A percentile compares a stretch with the other conserved stretches of the same genome.
phyloP scores from a whole-genome alignment of 106 monocot genomes.

The Iris macrosiphon region DNA sequence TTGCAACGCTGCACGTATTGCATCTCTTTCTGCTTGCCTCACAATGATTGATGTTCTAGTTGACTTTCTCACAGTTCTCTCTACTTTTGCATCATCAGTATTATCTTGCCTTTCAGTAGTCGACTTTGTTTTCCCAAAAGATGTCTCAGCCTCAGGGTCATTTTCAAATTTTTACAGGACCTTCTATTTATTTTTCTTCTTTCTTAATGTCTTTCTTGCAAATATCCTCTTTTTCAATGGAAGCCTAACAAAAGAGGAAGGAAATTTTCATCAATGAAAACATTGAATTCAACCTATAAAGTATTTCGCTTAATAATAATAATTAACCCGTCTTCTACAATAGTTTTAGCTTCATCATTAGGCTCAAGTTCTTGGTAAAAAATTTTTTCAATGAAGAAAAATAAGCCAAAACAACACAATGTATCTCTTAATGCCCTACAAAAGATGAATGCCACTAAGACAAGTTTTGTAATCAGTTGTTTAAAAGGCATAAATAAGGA shows the following conservation, averaged over 20 bases:
- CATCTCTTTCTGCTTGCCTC: constrained; percentile 93
- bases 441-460: no score
- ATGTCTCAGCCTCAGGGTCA: constrained; percentile 17
- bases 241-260: constrained; percentile 24
- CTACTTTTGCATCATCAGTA: constrained; percentile 52
- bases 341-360: constrained; percentile 52
- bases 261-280: constrained; percentile 4
- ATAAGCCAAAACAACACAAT: no score
- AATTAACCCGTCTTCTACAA: constrained; percentile 46
- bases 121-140: constrained; percentile 8
- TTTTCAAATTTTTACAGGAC: constrained; percentile 32
- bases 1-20: constrained; percentile 82
- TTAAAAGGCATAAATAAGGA: no score
- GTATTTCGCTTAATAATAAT: constrained; percentile 1
- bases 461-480: no score
- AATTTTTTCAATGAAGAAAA: no score
- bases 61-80: constrained; percentile 79
- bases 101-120: constrained; percentile 27
- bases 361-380: constrained; percentile 60
- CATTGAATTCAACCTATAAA: not conserved
- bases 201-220: constrained; percentile 53
- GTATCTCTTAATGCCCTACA: no score
- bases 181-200: constrained; percentile 66
- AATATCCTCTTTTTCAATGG: constrained; percentile 64
- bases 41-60: constrained; percentile 87